Percentiles rank a stretch among this genome's conserved stretches.
Evolutionary conservation across 352 stramenopile species (phyloP).

Genomic region (Phytophthora pisi): DNA sequence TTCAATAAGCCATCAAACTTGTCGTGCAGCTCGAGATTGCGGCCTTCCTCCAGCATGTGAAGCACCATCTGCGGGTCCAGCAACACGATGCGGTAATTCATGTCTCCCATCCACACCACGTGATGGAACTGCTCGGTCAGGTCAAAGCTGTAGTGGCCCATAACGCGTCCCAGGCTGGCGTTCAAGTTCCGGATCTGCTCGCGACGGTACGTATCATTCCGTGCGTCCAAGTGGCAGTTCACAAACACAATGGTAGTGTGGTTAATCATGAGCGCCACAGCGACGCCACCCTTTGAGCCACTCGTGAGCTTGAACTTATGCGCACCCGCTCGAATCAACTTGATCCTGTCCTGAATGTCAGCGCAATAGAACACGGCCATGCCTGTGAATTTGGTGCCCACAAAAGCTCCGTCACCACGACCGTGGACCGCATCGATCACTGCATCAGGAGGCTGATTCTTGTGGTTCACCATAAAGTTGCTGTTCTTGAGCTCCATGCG

Average conservation of each 20-base stretch:
- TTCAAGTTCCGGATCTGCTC: constrained; percentile 87
- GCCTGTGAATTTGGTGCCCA: constrained; percentile 87
- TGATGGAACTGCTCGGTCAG: constrained; percentile 90
- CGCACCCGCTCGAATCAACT: constrained; percentile 70
- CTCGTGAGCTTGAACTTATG: constrained; percentile 87
- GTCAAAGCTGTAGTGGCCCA: constrained; percentile 84
- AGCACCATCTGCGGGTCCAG: constrained; percentile 77
- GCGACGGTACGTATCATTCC: constrained; percentile 79
- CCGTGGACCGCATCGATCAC: constrained; percentile 83
- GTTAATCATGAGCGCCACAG: constrained; percentile 73
- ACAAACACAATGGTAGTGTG: constrained; percentile 86
- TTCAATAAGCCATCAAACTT: constrained; percentile 87
- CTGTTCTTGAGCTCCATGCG: constrained; percentile 81
- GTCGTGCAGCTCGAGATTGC: constrained; percentile 80
- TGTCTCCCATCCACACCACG: constrained; percentile 90
- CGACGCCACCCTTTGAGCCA: constrained; percentile 83
- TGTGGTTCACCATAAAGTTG: constrained; percentile 70
- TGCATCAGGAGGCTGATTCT: constrained; percentile 65
- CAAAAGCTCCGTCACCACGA: constrained; percentile 79
- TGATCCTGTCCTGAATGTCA: constrained; percentile 61
- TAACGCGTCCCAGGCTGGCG: constrained; percentile 72
- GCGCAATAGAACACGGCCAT: constrained; percentile 79
- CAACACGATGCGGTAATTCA: constrained; percentile 88
- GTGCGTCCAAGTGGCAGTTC: constrained; percentile 85
- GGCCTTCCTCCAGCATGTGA: constrained; percentile 79